phyloP scores from a whole-genome alignment of 164 flowering plant species.

The Taxillus chinensis region DNA sequence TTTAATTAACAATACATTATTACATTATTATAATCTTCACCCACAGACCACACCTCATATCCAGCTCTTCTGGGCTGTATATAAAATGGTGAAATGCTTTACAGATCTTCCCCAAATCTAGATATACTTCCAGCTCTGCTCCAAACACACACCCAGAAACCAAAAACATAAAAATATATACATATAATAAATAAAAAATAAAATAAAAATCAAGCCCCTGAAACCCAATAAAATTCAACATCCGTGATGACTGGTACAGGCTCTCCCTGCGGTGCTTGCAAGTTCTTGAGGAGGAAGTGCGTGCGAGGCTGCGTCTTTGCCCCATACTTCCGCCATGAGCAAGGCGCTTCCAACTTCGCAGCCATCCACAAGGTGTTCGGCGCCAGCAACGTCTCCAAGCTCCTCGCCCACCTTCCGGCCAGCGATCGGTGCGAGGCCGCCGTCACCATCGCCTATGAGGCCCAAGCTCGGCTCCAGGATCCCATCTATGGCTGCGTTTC shows the following conservation, averaged over 20 bases:
- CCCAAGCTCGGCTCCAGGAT: conserved; percentile 89
- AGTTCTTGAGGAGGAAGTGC: conserved; percentile 85
- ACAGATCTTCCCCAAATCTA: no score
- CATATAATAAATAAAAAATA: no score
- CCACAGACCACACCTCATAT: no score
- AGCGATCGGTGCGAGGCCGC: conserved; percentile 70
- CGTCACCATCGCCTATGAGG: conserved; percentile 75
- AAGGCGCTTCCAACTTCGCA: conserved; percentile 70
- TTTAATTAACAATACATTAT: no score
- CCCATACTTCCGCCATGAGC: conserved; percentile 89
- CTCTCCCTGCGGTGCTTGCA: conserved; percentile 95
- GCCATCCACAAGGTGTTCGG: conserved; percentile 95
- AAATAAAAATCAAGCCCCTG: no score
- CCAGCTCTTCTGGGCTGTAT: no score
- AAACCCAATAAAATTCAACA: conserved; percentile 8
- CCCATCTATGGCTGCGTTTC: conserved; percentile 91
- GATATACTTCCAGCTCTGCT: no score
- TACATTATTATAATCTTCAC: no score
- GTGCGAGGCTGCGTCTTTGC: conserved; percentile 81
- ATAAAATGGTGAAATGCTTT: no score
- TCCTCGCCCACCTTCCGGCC: conserved; percentile 62
- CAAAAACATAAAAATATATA: no score
- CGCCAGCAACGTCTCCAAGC: conserved; percentile 82
- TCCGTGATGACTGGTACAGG: conserved; percentile 57
- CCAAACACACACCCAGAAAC: no score